Evolutionary conservation across 208 protist genomes (phyloP), one percentile per base, ranked within the genome.

Genomic region (Trypanosoma platydactyli): DNA sequence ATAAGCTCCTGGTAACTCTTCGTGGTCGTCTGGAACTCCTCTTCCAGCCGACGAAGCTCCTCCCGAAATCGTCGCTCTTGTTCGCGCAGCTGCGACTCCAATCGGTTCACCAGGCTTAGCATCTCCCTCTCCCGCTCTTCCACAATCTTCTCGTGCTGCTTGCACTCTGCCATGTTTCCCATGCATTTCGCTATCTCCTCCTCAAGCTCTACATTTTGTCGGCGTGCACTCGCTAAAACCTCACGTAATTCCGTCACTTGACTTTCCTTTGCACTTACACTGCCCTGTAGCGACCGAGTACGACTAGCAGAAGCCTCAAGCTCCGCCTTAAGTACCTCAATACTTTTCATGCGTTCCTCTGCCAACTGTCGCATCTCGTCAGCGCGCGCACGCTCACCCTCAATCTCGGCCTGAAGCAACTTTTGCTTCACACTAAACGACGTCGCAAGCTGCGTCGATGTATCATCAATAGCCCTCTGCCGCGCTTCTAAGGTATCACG

Each of bases 1-100:
- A 95, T 77, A 45, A 95, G 60, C 53, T 74, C 56, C 46, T 93
- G 77, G 64, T 92, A 95, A 56, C 76, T 74, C 13, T 81, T 60
- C 16, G 80, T 74, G 7, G 84, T 86, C 13, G 64, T 54, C 16
- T 76, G 68, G 52, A 93, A 93, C 71, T 92, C 86, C n/a, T 51
- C 76, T 68, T 95, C 86, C 16, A 94, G 64, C 56, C 85, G 68
- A 12, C 52, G 33, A 38, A 92, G 63, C 24, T 79, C 74, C 24
- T 72, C 71, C 22, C 76, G 73, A 33, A 84, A 81, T 3, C 67
- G n/a, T 25, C 64, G 45, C 60, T 91, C 78, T 57, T 91, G 79
- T 44, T 75, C 56, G 4, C 53, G 33, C 5, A 84, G 67, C 4
- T 73, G 79, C 30, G 58, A 35, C 69, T 84, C 78, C 12, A 82